Evolutionary conservation across 179 eudicot genomes (phyloP).

Genomic region (Camellia oleifera): DNA sequence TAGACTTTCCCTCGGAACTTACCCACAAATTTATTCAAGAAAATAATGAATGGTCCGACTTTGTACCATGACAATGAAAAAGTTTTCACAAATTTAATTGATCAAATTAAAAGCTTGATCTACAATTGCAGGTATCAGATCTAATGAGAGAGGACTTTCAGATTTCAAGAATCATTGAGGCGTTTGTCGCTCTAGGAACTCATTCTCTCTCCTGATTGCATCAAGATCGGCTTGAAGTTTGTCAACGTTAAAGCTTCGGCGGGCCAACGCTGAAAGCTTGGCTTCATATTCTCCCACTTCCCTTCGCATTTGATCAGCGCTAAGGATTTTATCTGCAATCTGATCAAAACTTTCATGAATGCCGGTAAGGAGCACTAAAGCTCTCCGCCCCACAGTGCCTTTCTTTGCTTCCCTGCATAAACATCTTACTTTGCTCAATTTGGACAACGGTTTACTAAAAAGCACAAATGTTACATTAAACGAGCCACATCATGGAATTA

Average conservation of each 20-base stretch:
- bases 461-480: background rate
- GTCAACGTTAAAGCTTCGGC: conserved; percentile 40
- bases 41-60: no score
- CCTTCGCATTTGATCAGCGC: conserved; percentile 50
- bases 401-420: conserved; percentile 66
- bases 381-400: conserved; percentile 48
- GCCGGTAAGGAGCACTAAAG: conserved; percentile 47
- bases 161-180: background rate
- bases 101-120: background rate
- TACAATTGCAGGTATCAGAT: background rate
- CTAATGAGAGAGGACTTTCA: background rate
- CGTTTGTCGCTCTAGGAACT: conserved; percentile 34
- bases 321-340: conserved; percentile 52
- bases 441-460: background rate
- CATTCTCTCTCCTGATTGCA: conserved; percentile 64
- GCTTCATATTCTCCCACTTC: conserved; percentile 60
- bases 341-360: conserved; percentile 67
- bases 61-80: no score
- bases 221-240: conserved; percentile 66
- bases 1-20: no score
- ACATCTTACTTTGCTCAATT: background rate
- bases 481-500: conserved; percentile 6
- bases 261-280: conserved; percentile 45
- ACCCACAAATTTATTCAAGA: no score
- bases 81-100: background rate